Evolutionary conservation across 78 protist species (phyloP).

Genomic region (Protostelium mycophagum): DNA sequence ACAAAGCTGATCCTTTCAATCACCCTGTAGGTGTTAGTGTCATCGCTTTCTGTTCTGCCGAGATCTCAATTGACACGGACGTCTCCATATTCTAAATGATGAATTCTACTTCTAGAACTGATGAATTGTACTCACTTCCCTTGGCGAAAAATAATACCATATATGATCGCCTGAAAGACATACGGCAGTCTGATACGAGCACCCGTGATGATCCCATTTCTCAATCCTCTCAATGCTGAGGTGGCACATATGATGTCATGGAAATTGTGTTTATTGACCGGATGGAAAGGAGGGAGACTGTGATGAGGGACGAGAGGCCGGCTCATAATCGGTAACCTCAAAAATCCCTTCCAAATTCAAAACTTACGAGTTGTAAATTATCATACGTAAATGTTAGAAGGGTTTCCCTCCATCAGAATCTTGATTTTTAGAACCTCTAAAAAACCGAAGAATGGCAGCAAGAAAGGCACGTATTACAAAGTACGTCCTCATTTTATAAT

Average conservation of each 20-base stretch:
- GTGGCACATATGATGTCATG: background rate
- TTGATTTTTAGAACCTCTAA: too few species aligned
- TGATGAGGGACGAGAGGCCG: too few species aligned
- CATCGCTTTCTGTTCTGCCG: background rate
- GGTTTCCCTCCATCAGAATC: too few species aligned
- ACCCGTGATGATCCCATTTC: constrained; percentile 66
- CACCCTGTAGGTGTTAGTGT: too few species aligned
- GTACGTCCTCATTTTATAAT: too few species aligned
- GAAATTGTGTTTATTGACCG: background rate
- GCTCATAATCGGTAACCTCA: too few species aligned
- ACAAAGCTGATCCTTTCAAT: constrained; percentile 28
- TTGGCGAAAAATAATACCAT: constrained; percentile 42
- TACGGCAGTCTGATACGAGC: constrained; percentile 60
- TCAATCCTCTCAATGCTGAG: constrained; percentile 44
- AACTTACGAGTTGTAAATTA: too few species aligned
- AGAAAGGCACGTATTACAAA: too few species aligned
- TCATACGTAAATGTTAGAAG: too few species aligned
- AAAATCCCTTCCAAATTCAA: too few species aligned
- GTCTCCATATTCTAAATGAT: background rate
- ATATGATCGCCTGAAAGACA: constrained; percentile 60
- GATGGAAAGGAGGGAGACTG: background rate
- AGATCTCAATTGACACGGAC: background rate
- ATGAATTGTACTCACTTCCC: constrained; percentile 9
- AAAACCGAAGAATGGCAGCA: too few species aligned
- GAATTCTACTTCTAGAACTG: background rate